phyloP scores from a whole-genome alignment of 768 basidiomycete species.

The Tulasnella sp. region DNA sequence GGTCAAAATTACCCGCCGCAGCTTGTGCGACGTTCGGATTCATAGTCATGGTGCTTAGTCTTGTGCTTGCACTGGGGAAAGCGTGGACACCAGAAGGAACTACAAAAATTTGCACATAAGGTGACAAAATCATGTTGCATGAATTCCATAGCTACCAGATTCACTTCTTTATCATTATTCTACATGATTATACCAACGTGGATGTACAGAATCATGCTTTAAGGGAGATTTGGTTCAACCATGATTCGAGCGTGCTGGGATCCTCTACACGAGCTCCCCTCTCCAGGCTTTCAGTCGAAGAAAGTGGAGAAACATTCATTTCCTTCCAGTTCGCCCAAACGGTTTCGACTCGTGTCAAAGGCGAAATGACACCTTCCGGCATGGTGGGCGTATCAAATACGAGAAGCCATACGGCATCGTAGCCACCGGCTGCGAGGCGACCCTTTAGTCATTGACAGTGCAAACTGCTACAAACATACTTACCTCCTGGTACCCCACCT shows the following conservation, averaged over 20 bases:
- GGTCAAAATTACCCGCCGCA: constrained; percentile 61
- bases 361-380: constrained; percentile 23
- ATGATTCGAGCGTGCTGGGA: constrained; percentile 22
- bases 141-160: neutral
- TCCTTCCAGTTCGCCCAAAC: constrained; percentile 53
- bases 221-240: neutral
- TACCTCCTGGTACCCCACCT: constrained; percentile 94
- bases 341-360: constrained; percentile 48
- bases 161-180: constrained; percentile 3
- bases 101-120: constrained; percentile 46
- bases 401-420: constrained; percentile 92
- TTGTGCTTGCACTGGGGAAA: constrained; percentile 63
- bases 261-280: constrained; percentile 54
- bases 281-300: constrained; percentile 53
- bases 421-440: constrained; percentile 66
- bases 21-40: constrained; percentile 61
- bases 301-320: constrained; percentile 56
- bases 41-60: constrained; percentile 62
- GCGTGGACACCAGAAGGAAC: constrained; percentile 55
- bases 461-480: constrained; percentile 23
- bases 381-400: constrained; percentile 42
- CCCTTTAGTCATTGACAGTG: neutral
- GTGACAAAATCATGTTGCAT: neutral
- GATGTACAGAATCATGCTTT: neutral
- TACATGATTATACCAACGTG: neutral